A percentile compares a stretch with the other conserved stretches of the same genome.
Conservation (phyloP, 176 grass and related monocot genomes). For the Lolium perenne region DNA sequence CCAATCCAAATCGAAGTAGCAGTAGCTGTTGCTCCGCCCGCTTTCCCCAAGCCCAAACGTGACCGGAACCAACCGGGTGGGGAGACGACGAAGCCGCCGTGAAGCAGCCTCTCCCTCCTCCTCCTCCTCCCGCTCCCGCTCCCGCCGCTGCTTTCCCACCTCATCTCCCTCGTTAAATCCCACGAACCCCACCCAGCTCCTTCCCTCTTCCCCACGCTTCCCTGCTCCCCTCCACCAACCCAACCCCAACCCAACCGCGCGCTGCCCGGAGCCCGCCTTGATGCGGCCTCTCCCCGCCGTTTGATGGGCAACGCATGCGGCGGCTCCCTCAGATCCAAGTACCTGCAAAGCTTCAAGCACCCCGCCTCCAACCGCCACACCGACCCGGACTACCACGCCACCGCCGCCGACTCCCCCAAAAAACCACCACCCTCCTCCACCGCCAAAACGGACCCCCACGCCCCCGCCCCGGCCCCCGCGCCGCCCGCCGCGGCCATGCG, state of each 20-base stretch:
- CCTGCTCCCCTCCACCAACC: not conserved
- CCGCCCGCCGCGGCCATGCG: constrained; percentile 46
- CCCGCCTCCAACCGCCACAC: constrained; percentile 46
- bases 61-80: constrained; percentile 12
- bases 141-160: not conserved
- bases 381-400: constrained; percentile 40
- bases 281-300: constrained; percentile 49
- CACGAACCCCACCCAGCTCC: not conserved
- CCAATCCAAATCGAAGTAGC: not conserved
- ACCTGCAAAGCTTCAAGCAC: constrained; percentile 58
- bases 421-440: constrained; percentile 43
- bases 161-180: constrained; percentile 39
- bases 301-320: constrained; percentile 99
- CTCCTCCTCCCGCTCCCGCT: not conserved
- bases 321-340: constrained; percentile 73
- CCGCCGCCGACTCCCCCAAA: constrained; percentile 47
- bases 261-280: not conserved
- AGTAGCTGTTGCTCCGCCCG: constrained; percentile 40
- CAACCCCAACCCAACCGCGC: not conserved
- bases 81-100: constrained; percentile 50
- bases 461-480: constrained; percentile 26
- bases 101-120: constrained; percentile 29
- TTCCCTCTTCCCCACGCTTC: constrained; percentile 13
- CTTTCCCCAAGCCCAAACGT: constrained; percentile 44
- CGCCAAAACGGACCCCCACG: constrained; percentile 46